Base-by-base conservation (phyloP, 768 basidiomycete species). In the Xerocomellus amylosporus region DNA sequence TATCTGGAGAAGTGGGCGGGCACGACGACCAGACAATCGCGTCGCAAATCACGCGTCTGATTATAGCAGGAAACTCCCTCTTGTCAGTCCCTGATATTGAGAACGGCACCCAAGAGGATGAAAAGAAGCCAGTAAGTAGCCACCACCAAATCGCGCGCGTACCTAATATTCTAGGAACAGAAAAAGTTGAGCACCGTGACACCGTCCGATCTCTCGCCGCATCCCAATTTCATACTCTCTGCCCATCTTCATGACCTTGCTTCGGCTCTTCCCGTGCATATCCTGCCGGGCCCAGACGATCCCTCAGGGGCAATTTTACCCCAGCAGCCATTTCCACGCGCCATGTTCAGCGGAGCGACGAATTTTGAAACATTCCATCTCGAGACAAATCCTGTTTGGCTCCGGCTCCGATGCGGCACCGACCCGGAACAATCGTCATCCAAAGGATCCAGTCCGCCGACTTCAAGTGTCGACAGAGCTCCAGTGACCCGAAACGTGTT, bases 1-100 rank as follows among this genome's bases (percentile, higher is more conserved):
- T 99, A 37, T 79, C 82, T 1, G 93, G 93, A 2, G 96, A 98
- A 73, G 77, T 74, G 24, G 92, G 90, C n/a, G 84, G 83, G 1
- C 64, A 72, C 0, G 77, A 81, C 53, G 89, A 92, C 54, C 86
- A 86, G 64, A 63, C 75, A 9, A 75, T 79, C 12, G 83, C 88
- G 7, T 75, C 86, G 3, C 83, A 83, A 57, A 87, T 98, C 64
- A 87, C 92, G 8, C 80, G 93, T 14, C 74, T 99, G 14, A 84
- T 99, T 37, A 79, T 99, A 37, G 91, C 90, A 3, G 97, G 97
- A 6, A 91, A 98, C 71, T 94, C 93, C 3, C 69, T 98, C 8
- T 82, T 81, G 13, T 78, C 86, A 0, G 69, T 80, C 5, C 58
- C 66, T 71, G 49, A 62, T 56, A 9, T 36, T 22, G 64, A 70